A percentile compares a stretch with the other conserved stretches of the same genome.
These are phyloP conservation scores for Ceratorhiza oryzae-sativae DNA, from an alignment of 1,284 basidiomycete genomes.

Conservation along the genomic window DNA sequence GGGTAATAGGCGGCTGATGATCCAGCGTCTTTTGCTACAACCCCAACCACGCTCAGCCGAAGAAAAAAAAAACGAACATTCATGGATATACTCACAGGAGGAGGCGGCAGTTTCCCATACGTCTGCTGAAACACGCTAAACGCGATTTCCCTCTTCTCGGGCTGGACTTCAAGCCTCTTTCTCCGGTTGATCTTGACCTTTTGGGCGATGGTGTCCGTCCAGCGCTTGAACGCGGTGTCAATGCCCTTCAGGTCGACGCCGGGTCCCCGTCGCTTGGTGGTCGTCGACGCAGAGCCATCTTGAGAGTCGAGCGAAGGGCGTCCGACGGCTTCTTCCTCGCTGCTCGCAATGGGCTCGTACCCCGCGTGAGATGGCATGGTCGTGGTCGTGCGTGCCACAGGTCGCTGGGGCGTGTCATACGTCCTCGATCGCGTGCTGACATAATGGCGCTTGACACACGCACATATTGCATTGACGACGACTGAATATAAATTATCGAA, in stretches of 20 bases:
- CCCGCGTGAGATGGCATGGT: slow-evolving; percentile 36
- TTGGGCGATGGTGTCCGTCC: slow-evolving; percentile 84
- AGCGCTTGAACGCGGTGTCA: slow-evolving; percentile 83
- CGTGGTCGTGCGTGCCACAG: slow-evolving; percentile 19
- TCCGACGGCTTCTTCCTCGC: slow-evolving; percentile 1
- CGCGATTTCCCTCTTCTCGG: slow-evolving; percentile 73
- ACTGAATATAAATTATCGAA: slow-evolving; percentile 14
- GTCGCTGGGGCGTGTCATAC: slow-evolving; percentile 25
- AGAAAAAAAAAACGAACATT: slow-evolving; percentile 32
- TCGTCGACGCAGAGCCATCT: not conserved
- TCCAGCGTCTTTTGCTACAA: slow-evolving; percentile 74
- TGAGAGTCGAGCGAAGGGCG: slow-evolving; percentile 33
- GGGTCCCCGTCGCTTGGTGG: slow-evolving; percentile 3
- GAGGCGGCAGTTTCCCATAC: slow-evolving; percentile 46
- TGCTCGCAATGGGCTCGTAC: slow-evolving; percentile 35
- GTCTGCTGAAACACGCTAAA: slow-evolving; percentile 77
- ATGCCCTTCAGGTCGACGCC: slow-evolving; percentile 48
- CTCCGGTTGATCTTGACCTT: slow-evolving; percentile 70
- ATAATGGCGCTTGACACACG: slow-evolving; percentile 13
- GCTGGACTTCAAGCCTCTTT: slow-evolving; percentile 69
- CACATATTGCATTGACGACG: slow-evolving; percentile 12
- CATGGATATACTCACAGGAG: slow-evolving; percentile 52
- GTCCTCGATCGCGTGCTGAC: slow-evolving; percentile 18
- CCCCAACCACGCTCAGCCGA: not conserved
- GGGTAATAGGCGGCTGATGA: slow-evolving; percentile 75